phyloP scores from a whole-genome alignment of 345 rosid genomes.

The Limnanthes douglasii region DNA sequence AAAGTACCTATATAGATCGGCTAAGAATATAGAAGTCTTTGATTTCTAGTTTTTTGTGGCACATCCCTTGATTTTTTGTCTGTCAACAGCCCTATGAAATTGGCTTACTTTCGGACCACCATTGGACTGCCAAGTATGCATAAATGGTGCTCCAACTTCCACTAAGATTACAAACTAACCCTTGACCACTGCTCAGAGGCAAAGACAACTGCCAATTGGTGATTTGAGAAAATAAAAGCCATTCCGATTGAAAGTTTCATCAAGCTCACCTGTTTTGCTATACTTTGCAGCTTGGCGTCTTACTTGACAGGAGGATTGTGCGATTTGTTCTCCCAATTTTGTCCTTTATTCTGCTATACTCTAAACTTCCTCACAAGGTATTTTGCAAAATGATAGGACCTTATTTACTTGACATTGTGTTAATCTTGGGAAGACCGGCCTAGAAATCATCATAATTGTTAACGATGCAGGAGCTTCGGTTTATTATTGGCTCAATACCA shows the following conservation, averaged over 20 bases:
- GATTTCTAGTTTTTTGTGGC: too few relatives aligned
- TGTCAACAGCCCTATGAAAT: too few relatives aligned
- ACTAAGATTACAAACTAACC: too few relatives aligned
- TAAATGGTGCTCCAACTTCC: too few relatives aligned
- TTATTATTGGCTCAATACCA: conserved; percentile 85
- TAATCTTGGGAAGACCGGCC: neutral
- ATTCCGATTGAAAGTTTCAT: neutral
- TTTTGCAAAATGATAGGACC: conserved; percentile 7
- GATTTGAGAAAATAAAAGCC: too few relatives aligned
- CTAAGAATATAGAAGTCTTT: too few relatives aligned
- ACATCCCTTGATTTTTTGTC: too few relatives aligned
- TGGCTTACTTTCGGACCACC: too few relatives aligned
- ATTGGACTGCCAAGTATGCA: too few relatives aligned
- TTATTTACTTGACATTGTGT: conserved; percentile 7
- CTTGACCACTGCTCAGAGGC: too few relatives aligned
- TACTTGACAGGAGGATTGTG: conserved; percentile 67
- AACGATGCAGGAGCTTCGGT: conserved; percentile 80
- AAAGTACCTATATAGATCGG: too few relatives aligned
- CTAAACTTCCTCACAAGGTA: conserved; percentile 98
- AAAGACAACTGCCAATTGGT: too few relatives aligned
- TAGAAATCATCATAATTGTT: conserved; percentile 1
- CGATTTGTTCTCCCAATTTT: conserved; percentile 46
- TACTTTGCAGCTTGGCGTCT: conserved; percentile 57
- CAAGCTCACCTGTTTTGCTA: conserved; percentile 1
- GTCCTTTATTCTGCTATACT: conserved; percentile 67